phyloP scores from a whole-genome alignment of 1,139 yeast species.

The Candida neerlandica region DNA sequence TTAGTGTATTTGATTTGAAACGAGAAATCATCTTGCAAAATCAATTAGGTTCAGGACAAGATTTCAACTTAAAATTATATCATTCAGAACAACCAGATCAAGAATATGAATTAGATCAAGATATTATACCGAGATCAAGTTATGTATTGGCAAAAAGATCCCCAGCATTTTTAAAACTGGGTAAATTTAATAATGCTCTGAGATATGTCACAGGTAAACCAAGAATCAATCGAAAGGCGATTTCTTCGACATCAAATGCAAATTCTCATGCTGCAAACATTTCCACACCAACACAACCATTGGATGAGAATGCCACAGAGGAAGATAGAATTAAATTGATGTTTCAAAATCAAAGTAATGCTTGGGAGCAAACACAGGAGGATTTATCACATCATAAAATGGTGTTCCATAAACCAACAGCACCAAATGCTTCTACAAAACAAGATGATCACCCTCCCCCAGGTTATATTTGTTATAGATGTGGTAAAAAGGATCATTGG shows the following conservation, averaged over 20 bases:
- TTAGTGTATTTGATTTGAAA: slow-evolving; percentile 91
- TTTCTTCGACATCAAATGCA: slow-evolving; percentile 21
- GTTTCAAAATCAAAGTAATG: slow-evolving; percentile 91
- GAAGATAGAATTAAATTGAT: slow-evolving; percentile 86
- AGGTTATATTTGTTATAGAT: slow-evolving; percentile 92
- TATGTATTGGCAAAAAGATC: slow-evolving; percentile 80
- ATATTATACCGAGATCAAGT: slow-evolving; percentile 86
- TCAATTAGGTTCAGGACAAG: slow-evolving; percentile 80
- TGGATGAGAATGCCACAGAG: slow-evolving; percentile 58
- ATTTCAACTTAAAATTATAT: slow-evolving; percentile 74
- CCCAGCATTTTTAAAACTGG: slow-evolving; percentile 62
- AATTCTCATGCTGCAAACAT: slow-evolving; percentile 19
- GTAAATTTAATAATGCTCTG: slow-evolving; percentile 66
- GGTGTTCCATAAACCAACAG: slow-evolving; percentile 53
- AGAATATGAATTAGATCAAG: slow-evolving; percentile 84
- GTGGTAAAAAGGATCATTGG: slow-evolving; percentile 98
- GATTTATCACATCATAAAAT: slow-evolving; percentile 79
- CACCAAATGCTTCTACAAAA: slow-evolving; percentile 22
- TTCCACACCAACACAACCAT: slow-evolving; percentile 13
- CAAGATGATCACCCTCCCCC: slow-evolving; percentile 87
- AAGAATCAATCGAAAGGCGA: slow-evolving; percentile 47
- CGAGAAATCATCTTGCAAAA: slow-evolving; percentile 84
- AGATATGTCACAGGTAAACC: slow-evolving; percentile 90
- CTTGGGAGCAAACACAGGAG: slow-evolving; percentile 94
- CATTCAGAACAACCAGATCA: slow-evolving; percentile 70